Conservation (phyloP, 371 early-diverging fungal genomes). For the Mortierella sp. region DNA sequence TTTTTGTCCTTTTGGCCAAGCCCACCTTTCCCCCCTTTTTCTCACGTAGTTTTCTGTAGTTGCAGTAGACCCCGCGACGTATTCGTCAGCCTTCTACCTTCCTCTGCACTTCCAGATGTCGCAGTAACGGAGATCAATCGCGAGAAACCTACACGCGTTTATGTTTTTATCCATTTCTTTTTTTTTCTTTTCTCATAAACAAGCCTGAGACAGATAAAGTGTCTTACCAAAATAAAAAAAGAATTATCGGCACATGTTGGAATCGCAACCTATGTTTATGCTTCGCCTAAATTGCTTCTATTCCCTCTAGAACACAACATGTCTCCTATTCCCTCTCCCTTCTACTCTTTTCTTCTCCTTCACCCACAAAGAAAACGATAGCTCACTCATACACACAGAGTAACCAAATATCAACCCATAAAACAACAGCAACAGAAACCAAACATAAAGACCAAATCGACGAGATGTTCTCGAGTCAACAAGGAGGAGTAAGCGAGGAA, state of each 20-base stretch:
- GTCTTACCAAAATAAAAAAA: slow-evolving; percentile 6
- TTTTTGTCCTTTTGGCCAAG: not conserved
- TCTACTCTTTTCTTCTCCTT: not conserved
- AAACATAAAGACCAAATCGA: not conserved
- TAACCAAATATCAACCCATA: too few relatives aligned
- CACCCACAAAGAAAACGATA: too few relatives aligned
- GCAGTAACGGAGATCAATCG: too few relatives aligned
- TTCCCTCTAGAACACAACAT: too few relatives aligned
- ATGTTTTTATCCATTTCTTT: not conserved
- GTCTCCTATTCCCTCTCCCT: not conserved
- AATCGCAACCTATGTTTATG: too few relatives aligned
- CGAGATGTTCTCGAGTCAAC: slow-evolving; percentile 13
- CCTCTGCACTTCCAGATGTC: not conserved
- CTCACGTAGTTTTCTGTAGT: not conserved
- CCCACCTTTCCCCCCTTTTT: not conserved
- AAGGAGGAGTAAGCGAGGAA: not conserved
- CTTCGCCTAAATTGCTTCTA: too few relatives aligned
- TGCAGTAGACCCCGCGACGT: not conserved
- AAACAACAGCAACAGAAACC: not conserved
- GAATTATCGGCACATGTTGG: too few relatives aligned
- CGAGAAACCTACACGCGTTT: not conserved
- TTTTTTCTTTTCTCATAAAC: not conserved
- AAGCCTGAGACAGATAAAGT: not conserved
- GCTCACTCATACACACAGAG: too few relatives aligned
- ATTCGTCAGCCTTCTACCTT: not conserved